These are phyloP conservation scores for Salvia rosmarinus DNA, from an alignment of 257 asterid species.

Conservation along the genomic window DNA sequence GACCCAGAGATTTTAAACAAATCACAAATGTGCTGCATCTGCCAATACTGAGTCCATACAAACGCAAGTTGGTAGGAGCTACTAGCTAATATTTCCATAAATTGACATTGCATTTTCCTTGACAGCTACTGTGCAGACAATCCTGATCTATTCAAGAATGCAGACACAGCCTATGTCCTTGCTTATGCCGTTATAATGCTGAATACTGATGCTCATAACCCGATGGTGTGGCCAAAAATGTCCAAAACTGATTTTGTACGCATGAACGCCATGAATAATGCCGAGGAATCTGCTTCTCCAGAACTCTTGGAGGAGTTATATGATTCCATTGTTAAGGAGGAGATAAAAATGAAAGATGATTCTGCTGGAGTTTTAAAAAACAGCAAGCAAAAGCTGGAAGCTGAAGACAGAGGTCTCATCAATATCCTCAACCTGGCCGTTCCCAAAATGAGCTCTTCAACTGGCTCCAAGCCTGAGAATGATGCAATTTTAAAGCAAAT, in stretches of 20 bases:
- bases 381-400: constrained; percentile 77
- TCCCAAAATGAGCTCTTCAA: constrained; percentile 71
- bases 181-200: constrained; percentile 99
- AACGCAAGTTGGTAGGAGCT: constrained; percentile 11
- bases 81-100: constrained; percentile 32
- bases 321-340: constrained; percentile 93
- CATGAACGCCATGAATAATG: constrained; percentile 72
- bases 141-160: constrained; percentile 94
- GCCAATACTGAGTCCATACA: constrained; percentile 12
- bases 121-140: constrained; percentile 93
- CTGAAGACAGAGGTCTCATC: constrained; percentile 84
- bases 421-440: constrained; percentile 94
- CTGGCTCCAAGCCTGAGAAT: constrained; percentile 82
- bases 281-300: constrained; percentile 92
- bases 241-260: constrained; percentile 93
- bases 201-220: constrained; percentile 99
- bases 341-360: constrained; percentile 94
- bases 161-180: constrained; percentile 96
- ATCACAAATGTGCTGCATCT: constrained; percentile 21
- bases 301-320: constrained; percentile 94
- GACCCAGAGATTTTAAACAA: constrained; percentile 12
- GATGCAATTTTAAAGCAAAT: constrained; percentile 86
- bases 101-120: constrained; percentile 36
- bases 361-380: constrained; percentile 58
- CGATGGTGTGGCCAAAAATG: constrained; percentile 99